These are phyloP conservation scores for Solanum chmielewskii DNA, from an alignment of 257 asterid genomes.

Conservation along the genomic window DNA sequence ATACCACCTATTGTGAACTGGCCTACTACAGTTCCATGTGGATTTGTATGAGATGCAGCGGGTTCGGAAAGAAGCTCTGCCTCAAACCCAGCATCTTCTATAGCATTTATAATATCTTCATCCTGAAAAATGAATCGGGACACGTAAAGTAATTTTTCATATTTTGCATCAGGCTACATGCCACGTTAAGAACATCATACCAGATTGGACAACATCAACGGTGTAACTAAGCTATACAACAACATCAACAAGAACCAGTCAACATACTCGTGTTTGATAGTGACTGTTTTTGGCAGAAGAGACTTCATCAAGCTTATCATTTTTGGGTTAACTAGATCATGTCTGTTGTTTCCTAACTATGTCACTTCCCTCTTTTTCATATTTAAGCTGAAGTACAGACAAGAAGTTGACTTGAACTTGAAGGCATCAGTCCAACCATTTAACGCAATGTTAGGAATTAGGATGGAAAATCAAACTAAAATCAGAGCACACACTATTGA, in stretches of 20 bases:
- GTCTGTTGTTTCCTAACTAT: not conserved
- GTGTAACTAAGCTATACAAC: not conserved
- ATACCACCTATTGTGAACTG: conserved; percentile 96
- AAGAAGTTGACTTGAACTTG: not conserved
- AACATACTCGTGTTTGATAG: not conserved
- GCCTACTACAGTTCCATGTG: conserved; percentile 49
- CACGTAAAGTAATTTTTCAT: conserved; percentile 5
- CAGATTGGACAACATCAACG: not conserved
- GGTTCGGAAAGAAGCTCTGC: conserved; percentile 82
- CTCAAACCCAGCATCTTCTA: conserved; percentile 98
- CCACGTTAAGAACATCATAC: not conserved
- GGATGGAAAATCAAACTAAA: not conserved
- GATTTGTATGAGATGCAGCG: conserved; percentile 28
- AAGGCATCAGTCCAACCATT: not conserved
- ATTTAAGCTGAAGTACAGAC: not conserved
- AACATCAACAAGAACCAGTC: not conserved
- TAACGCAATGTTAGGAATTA: not conserved
- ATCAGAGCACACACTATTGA: not conserved
- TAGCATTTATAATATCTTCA: conserved; percentile 70
- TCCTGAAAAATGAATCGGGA: conserved; percentile 40
- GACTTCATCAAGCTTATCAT: not conserved
- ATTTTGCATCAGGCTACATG: not conserved
- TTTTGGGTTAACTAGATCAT: not conserved
- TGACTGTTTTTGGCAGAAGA: not conserved
- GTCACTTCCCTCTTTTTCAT: not conserved